Percentiles rank a stretch among this genome's conserved stretches.
These are phyloP conservation scores for Acarospora socialis DNA, from an alignment of 2,329 filamentous ascomycete species.

Conservation along the genomic window DNA sequence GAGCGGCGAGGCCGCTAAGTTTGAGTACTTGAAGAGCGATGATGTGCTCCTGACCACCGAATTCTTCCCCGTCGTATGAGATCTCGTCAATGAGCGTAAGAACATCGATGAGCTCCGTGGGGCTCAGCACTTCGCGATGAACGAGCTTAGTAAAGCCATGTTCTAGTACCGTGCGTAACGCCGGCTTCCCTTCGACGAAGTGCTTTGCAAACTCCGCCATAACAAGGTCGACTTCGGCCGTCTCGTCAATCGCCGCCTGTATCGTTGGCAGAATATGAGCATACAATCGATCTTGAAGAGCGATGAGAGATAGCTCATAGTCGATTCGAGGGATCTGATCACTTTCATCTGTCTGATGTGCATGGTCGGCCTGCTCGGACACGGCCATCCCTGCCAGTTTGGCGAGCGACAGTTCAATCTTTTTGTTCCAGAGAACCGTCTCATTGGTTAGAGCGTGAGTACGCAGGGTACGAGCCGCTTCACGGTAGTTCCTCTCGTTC, in stretches of 20 bases:
- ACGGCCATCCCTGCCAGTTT: slow-evolving; percentile 67
- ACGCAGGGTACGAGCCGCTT: slow-evolving; percentile 57
- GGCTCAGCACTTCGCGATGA: slow-evolving; percentile 50
- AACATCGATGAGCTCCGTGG: slow-evolving; percentile 42
- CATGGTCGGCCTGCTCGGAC: slow-evolving; percentile 17
- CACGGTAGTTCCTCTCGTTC: slow-evolving; percentile 57
- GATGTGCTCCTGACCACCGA: slow-evolving; percentile 52
- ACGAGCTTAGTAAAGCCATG: slow-evolving; percentile 56
- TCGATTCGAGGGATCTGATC: slow-evolving; percentile 41
- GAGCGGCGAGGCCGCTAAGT: slow-evolving; percentile 38
- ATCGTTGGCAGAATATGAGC: slow-evolving; percentile 55
- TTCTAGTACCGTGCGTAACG: slow-evolving; percentile 57
- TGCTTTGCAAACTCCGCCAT: slow-evolving; percentile 50
- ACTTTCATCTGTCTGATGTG: slow-evolving; percentile 30
- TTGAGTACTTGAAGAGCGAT: slow-evolving; percentile 50
- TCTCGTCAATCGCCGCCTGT: slow-evolving; percentile 59
- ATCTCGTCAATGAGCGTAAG: slow-evolving; percentile 58
- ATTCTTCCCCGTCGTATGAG: slow-evolving; percentile 32
- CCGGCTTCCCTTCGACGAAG: slow-evolving; percentile 43
- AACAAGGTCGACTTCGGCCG: slow-evolving; percentile 62
- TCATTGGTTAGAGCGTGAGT: slow-evolving; percentile 57
- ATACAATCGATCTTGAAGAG: slow-evolving; percentile 68
- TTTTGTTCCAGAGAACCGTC: slow-evolving; percentile 78
- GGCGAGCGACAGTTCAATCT: slow-evolving; percentile 77
- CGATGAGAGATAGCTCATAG: slow-evolving; percentile 51